phyloP scores from a whole-genome alignment of 768 basidiomycete genomes.

The Crassisporium funariophilum region DNA sequence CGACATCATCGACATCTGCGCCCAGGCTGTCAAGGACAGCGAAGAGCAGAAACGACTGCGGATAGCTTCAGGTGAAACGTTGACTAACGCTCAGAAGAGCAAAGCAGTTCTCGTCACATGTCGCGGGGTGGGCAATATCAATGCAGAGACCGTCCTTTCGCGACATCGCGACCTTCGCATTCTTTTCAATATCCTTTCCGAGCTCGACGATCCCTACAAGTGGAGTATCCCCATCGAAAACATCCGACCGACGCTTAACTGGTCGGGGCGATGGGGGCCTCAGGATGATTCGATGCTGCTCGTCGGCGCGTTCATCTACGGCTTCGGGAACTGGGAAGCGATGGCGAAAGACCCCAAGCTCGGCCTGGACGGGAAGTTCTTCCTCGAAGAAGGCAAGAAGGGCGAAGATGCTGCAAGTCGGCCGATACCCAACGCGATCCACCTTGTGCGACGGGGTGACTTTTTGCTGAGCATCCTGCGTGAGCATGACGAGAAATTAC shows the following conservation, averaged over 20 bases:
- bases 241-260: constrained; percentile 91
- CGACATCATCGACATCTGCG: constrained; percentile 87
- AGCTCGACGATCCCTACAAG: constrained; percentile 70
- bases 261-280: constrained; percentile 94
- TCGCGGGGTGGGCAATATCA: constrained; percentile 89
- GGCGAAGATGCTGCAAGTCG: constrained; percentile 81
- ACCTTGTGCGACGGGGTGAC: constrained; percentile 95
- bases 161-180: constrained; percentile 88
- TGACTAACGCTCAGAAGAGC: constrained; percentile 93
- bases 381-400: constrained; percentile 97
- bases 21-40: constrained; percentile 80
- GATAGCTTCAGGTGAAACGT: constrained; percentile 80
- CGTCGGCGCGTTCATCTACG: constrained; percentile 90
- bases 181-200: constrained; percentile 76
- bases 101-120: constrained; percentile 95
- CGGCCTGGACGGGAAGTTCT: constrained; percentile 89
- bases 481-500: constrained; percentile 89
- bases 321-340: constrained; percentile 96
- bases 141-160: constrained; percentile 95
- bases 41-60: constrained; percentile 78
- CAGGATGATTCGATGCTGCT: constrained; percentile 94
- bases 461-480: constrained; percentile 83
- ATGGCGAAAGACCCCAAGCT: constrained; percentile 89
- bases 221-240: constrained; percentile 93
- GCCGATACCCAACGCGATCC: constrained; percentile 96